Evolutionary conservation across 164 flowering plant genomes (phyloP), one percentile per base, ranked within the genome.

Genomic region (Vitis amurensis): DNA sequence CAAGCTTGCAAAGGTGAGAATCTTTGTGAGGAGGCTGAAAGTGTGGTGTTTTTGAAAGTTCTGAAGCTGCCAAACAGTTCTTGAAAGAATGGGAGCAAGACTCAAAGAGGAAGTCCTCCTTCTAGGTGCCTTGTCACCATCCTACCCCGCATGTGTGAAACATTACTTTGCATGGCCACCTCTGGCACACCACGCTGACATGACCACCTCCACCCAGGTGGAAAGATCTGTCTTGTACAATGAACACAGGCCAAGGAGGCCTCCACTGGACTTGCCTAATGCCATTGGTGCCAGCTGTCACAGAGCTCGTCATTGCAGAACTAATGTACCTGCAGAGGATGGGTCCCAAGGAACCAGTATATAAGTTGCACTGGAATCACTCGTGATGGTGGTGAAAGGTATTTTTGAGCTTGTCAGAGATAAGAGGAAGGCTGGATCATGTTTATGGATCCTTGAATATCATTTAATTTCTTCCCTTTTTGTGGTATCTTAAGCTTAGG

Each of bases 201-300:
- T 23, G 27, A 23, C 27, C 27, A 23, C 27, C 27, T 23, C 27
- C 27, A 0, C 27, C 27, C 27, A 91, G 97, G 89, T 77, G 84
- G 95, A 90, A 69, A 85, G 93, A 64, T 86, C 93, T 19, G 90
- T 79, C 52, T 83, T 95, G 0, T 90, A 90, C 79, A 80, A 79
- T 44, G 96, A 86, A 66, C 92, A 84, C 66, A 84, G 90, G 74
- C 89, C 96, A 27, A 80, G 86, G 69, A 83, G 77, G 59, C 95
- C 94, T 52, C 99, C 98, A 11, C 97, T 97, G 2, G 94, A 95
- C 72, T 87, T 95, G 80, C 94, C 97, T 1, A 75, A 91, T 92
- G 97, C 97, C 97, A 4, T 85, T 94, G 87, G 97, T 91, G 59
- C 88, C 98, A 65, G 97, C 90, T 55, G 98, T 95, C 59, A 84